These are phyloP conservation scores for Rosa lucieae DNA, from an alignment of 306 rosid species.

Conservation along the genomic window DNA sequence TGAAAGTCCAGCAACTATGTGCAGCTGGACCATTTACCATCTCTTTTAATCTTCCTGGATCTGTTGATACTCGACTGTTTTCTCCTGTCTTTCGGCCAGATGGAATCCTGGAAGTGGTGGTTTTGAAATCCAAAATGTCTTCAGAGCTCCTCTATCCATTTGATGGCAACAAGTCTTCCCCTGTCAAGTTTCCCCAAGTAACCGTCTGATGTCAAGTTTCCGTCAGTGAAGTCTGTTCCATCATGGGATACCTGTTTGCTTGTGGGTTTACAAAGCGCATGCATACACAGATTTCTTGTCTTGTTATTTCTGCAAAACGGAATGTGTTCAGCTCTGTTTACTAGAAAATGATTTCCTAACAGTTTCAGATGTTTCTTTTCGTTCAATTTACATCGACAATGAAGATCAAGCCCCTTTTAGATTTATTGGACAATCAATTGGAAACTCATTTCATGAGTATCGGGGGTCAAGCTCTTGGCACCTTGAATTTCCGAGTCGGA, in stretches of 20 bases:
- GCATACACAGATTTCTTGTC: background rate
- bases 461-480: background rate
- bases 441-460: background rate
- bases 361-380: background rate
- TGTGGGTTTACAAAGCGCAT: background rate
- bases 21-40: constrained; percentile 48
- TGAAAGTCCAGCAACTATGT: constrained; percentile 56
- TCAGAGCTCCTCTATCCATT: background rate
- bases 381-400: background rate
- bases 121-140: constrained; percentile 33
- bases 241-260: background rate
- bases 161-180: background rate
- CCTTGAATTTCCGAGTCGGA: background rate
- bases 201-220: constrained; percentile 3
- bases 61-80: constrained; percentile 54
- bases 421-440: background rate
- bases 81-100: constrained; percentile 50
- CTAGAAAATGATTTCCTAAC: background rate
- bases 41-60: constrained; percentile 54
- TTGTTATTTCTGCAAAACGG: background rate
- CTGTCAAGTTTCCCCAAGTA: background rate
- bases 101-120: constrained; percentile 52
- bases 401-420: background rate
- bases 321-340: background rate
- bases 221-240: background rate